Evolutionary conservation across 768 basidiomycete genomes (phyloP), one percentile per base, ranked within the genome.

Genomic region (Rhizopogon vinicolor): DNA sequence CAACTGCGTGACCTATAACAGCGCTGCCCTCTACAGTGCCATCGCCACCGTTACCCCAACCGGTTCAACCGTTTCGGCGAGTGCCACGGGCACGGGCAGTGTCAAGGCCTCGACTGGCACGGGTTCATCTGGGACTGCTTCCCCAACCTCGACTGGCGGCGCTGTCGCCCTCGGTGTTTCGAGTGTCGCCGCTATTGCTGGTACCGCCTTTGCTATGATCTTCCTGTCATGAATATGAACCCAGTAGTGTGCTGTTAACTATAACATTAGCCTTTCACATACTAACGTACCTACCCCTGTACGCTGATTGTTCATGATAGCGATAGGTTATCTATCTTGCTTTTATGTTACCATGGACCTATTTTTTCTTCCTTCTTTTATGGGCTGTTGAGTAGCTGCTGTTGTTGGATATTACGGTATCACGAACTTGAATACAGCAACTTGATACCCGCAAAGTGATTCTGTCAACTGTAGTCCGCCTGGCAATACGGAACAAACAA

Each of bases 1-100:
- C 54, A 75, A 76, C 66, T 82, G 80, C 51, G 61, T 67, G 5
- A 72, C 72, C 1, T 74, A 63, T 58, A 53, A 67, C 13, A 76
- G 74, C 3, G 16, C 68, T 6, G 66, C 61, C 3, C 65, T 82
- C 18, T 81, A 68, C 63, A 64, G 69, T 1, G 53, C 13, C 25
- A 52, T 68, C 13, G 68, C 68, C 25, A 46, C 58, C 1, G 48
- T 50, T 6, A 52, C 53, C 25, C 35, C 52, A 25, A 54, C 55
- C 7, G 19, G 31, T 7, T 25, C 9, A 10, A 7, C 60, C 4
- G 13, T 41, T 48, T 13, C 50, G 3, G 18, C 56, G 0, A 18
- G 14, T 18, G 29, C 42, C 8, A 37, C 56, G 9, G 52, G 39
- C 6, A 37, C 56, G 13, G 52, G 39, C 18, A 25, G 14, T 7